Evolutionary conservation across 2,329 filamentous ascomycete genomes (phyloP), one percentile per base, ranked within the genome.

Genomic region (Grosmannia huntii): DNA sequence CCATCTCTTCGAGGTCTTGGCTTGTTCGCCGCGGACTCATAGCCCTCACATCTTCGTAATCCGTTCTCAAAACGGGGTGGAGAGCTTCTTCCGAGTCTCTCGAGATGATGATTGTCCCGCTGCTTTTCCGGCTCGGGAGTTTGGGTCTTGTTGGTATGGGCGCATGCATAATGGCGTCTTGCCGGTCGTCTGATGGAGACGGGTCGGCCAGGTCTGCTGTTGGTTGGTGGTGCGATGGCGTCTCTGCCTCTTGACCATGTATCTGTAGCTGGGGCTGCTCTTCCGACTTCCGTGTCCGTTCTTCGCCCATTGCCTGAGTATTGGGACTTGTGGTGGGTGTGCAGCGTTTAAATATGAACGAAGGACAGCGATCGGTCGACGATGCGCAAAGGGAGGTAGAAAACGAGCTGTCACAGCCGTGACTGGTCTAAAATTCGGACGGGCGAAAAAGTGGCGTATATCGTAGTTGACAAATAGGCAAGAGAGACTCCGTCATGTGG

Each of bases 21-120:
- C 86, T 95, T 63, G 90, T 96, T 66, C 92, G 78, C 65, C 92
- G 79, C 2, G 92, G 92, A 69, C 91, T 96, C 92, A 99, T 97
- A 61, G 90, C 88, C 66, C 92, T 79, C 61, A 94, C 91, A 70
- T 96, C 91, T 69, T 90, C 87, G 27, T 90, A 87, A 28, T 90
- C 89, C 65, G 90, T 88, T 62, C 89, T 80, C 62, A 87, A 81
- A 62, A 85, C 75, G 41, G 88, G 82, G 63, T 89, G 86, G 61
- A 89, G 83, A 60, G 86, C 83, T 23, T 81, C 66, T 21, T 59
- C 57, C 81, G 87, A 70, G 67, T 92, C 87, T 64, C 89, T 82
- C 41, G 87, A 86, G 46, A 95, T 86, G 62, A 91, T 87, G 63
- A 94, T 86, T 53, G 89, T 90, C 59, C 87, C 87, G 68, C 87